Conservation (phyloP, 1,284 basidiomycete species). For the Fomitopsis betulina region DNA sequence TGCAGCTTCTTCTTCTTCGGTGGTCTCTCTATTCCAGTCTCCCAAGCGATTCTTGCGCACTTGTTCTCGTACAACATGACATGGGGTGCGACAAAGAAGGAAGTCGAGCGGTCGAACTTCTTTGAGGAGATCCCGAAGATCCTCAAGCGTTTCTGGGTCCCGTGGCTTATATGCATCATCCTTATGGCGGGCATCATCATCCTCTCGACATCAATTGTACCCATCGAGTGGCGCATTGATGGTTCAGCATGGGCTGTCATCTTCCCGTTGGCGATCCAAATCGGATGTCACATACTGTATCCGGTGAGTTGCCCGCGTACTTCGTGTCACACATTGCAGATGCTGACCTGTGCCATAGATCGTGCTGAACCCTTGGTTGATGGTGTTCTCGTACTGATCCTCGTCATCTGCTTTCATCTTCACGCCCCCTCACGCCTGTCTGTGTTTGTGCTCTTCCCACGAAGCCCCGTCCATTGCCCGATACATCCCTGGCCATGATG, state of each 20-base stretch:
- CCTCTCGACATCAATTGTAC: conserved; percentile 36
- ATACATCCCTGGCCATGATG: conserved; percentile 8
- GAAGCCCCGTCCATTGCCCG: neutral
- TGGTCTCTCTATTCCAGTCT: conserved; percentile 44
- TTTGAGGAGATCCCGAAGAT: conserved; percentile 56
- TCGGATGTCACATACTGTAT: conserved; percentile 40
- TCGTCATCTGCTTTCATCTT: neutral
- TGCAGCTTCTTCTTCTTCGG: conserved; percentile 53
- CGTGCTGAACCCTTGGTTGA: conserved; percentile 45
- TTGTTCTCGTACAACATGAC: conserved; percentile 54
- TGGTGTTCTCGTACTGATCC: conserved; percentile 46
- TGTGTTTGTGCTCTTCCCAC: neutral
- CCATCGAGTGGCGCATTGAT: conserved; percentile 39
- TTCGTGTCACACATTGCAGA: neutral
- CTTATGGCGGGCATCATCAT: conserved; percentile 38
- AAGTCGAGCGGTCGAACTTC: conserved; percentile 52
- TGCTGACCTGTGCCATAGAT: conserved; percentile 24
- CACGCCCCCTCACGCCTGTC: neutral
- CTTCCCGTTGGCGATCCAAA: conserved; percentile 36
- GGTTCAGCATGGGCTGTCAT: conserved; percentile 39
- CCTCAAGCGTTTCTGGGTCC: conserved; percentile 45
- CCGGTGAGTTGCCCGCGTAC: conserved; percentile 25
- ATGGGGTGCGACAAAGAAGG: conserved; percentile 44
- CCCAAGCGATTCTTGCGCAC: conserved; percentile 46
- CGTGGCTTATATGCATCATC: conserved; percentile 36